phyloP scores from a whole-genome alignment of 148 eudicot species.

The Dianthus caryophyllus region DNA sequence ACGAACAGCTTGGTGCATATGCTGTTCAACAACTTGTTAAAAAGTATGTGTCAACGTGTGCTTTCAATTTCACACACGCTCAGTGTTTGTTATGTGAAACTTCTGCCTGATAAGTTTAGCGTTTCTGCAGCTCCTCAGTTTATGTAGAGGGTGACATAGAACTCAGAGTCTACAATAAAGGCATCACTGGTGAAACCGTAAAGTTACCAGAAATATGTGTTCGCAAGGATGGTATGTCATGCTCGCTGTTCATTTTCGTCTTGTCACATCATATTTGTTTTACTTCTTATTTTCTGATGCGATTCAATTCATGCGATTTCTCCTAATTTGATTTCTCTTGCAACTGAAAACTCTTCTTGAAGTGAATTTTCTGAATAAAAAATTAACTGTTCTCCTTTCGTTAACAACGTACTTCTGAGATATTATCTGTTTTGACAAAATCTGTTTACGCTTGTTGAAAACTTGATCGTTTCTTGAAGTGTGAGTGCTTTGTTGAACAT shows the following conservation, averaged over 20 bases:
- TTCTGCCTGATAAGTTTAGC: slow-evolving; percentile 20
- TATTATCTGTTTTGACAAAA: not conserved
- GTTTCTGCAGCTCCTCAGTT: slow-evolving; percentile 73
- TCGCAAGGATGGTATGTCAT: slow-evolving; percentile 71
- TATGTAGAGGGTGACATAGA: slow-evolving; percentile 97
- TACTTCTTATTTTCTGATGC: not conserved
- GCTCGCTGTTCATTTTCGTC: not conserved
- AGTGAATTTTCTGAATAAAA: not conserved
- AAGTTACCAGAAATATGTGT: slow-evolving; percentile 83
- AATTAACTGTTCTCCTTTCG: not conserved
- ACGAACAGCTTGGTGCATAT: slow-evolving; percentile 73
- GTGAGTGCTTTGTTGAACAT: not conserved
- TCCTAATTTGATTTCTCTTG: not conserved
- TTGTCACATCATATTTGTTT: not conserved
- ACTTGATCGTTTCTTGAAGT: not conserved
- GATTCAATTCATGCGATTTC: not conserved
- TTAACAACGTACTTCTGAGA: not conserved
- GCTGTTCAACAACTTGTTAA: slow-evolving; percentile 82
- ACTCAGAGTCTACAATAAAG: slow-evolving; percentile 82
- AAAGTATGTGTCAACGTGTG: slow-evolving; percentile 40
- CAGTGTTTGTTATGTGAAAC: slow-evolving; percentile 1
- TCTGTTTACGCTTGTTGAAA: not conserved
- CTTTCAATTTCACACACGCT: not conserved
- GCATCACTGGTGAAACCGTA: slow-evolving; percentile 67
- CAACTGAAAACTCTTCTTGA: not conserved